Conservation (phyloP, 2,329 filamentous ascomycete species). For the Colletotrichum sp. region DNA sequence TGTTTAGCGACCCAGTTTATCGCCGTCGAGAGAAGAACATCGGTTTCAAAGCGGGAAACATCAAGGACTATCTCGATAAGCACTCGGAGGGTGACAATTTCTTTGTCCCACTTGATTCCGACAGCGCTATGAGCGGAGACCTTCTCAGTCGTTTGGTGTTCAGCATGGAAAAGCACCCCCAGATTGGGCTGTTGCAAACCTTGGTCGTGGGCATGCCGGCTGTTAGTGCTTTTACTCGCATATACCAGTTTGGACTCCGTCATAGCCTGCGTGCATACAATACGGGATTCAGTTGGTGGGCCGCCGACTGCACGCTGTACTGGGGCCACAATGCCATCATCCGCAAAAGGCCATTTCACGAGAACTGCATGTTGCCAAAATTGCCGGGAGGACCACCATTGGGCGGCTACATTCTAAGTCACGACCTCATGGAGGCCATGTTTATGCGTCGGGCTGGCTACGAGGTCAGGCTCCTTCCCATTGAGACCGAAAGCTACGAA, state of each 20-base stretch:
- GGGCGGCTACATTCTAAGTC: background rate
- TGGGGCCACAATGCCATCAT: background rate
- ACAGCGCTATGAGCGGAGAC: background rate
- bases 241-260: background rate
- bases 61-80: background rate
- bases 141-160: rapidly evolving
- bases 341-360: background rate
- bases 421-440: background rate
- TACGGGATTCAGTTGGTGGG: background rate
- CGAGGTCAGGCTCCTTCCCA: background rate
- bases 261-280: background rate
- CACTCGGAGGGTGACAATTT: rapidly evolving
- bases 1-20: background rate
- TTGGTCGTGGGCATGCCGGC: background rate
- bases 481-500: background rate
- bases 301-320: background rate
- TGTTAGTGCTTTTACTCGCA: background rate
- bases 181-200: background rate
- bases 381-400: background rate
- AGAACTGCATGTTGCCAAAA: background rate
- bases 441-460: background rate
- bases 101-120: background rate
- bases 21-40: background rate
- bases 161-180: background rate
- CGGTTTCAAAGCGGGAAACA: background rate